These are phyloP conservation scores for Candida sp. DNA, from an alignment of 1,139 yeast genomes.

Conservation along the genomic window DNA sequence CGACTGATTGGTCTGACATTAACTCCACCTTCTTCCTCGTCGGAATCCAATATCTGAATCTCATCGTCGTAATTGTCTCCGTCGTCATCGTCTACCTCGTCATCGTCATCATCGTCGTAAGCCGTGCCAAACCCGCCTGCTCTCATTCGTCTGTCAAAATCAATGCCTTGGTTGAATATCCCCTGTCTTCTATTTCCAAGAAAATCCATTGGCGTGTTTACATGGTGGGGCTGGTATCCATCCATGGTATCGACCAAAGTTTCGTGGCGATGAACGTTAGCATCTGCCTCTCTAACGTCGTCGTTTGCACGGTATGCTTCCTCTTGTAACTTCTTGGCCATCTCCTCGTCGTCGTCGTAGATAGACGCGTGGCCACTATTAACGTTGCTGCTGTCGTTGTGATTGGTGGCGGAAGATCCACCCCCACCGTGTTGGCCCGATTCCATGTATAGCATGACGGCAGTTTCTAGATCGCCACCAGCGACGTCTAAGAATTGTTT, in stretches of 20 bases:
- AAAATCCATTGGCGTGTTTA: slow-evolving; percentile 35
- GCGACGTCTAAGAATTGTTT: slow-evolving; percentile 80
- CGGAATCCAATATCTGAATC: slow-evolving; percentile 15
- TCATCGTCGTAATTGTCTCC: slow-evolving; percentile 34
- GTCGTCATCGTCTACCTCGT: slow-evolving; percentile 26
- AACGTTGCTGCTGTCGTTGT: slow-evolving; percentile 6
- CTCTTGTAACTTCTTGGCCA: slow-evolving; percentile 68
- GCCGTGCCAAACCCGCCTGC: slow-evolving; percentile 20
- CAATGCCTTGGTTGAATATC: slow-evolving; percentile 48
- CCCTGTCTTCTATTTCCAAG: slow-evolving; percentile 48
- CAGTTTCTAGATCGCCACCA: slow-evolving; percentile 80
- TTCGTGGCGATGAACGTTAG: slow-evolving; percentile 83
- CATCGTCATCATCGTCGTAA: slow-evolving; percentile 25
- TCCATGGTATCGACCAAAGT: slow-evolving; percentile 56
- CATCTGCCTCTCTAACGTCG: slow-evolving; percentile 64
- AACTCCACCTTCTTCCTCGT: slow-evolving; percentile 3
- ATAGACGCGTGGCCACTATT: background rate
- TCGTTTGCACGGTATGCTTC: slow-evolving; percentile 53
- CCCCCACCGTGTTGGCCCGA: slow-evolving; percentile 33
- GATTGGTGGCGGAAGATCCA: slow-evolving; percentile 10
- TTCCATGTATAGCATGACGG: slow-evolving; percentile 86
- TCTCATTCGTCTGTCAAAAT: slow-evolving; percentile 26
- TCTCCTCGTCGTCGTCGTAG: slow-evolving; percentile 53
- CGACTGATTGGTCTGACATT: slow-evolving; percentile 22
- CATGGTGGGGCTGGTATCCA: slow-evolving; percentile 11